Base-by-base conservation (phyloP, 1,139 yeast genomes). In the Scheffersomyces illinoinensis region DNA sequence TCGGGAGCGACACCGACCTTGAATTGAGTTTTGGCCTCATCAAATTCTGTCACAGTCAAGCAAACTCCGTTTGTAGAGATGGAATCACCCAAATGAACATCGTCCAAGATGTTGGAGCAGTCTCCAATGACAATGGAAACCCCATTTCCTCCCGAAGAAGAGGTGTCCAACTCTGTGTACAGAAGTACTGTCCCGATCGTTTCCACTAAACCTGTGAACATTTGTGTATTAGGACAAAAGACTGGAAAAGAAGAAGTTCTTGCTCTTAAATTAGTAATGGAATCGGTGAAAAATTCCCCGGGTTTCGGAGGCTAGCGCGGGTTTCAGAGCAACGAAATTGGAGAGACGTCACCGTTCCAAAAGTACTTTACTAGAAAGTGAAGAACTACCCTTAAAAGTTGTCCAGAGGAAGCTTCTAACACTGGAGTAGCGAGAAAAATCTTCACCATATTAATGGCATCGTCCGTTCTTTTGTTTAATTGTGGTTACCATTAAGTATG, bases 201-300 rank as follows among this genome's bases (percentile, higher is more conserved):
- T 73, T 95, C 99, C 6, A 95, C 96, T 57, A 95, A 86, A 49
- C 99, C 99, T 0, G 99, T 95, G 69, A 95, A 95, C 99, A 95
- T 95, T 53, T 20, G 55, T 23, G 3, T 14, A 50, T 53, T 14
- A 33, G 17, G 43, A 33, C 17, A 33, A 33, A 1, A 3, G 12
- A 10, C 12, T 5, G 33, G 33, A 6, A 33, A 33, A 33, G 43
- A 33, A 24, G 6, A 24, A 24, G 6, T 24, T 17, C 43, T 33
- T 12, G 10, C 2, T 33, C 43, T 33, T 33, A 10, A 33, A 33
- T 33, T 33, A 33, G 43, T 33, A 33, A 33, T 33, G 43, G 43
- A 5, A 14, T 24, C 14, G 17, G 17, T 33, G 43, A 33, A 33
- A 33, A 10, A 33, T 12, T 33, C 43, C 43, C 43, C 17, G 43